Evolutionary conservation across 1,284 basidiomycete species (phyloP).

Genomic region (Entoloma clypeatum): DNA sequence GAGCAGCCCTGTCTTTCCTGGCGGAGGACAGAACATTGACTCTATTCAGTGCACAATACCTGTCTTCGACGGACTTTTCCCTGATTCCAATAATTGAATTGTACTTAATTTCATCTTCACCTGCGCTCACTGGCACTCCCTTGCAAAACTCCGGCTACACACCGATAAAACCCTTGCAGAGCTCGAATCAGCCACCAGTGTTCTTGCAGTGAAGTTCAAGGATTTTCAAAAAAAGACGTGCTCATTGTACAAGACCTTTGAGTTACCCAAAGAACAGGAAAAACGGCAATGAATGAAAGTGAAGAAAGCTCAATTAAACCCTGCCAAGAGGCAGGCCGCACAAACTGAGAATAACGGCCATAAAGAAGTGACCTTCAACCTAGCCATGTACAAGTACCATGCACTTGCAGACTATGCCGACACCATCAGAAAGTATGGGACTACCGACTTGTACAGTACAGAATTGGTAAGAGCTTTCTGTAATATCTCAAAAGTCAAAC

Average conservation of each 20-base stretch:
- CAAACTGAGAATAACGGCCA: neutral
- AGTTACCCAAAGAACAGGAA: neutral
- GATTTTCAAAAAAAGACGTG: neutral
- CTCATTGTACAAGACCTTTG: neutral
- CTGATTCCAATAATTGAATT: constrained; percentile 5
- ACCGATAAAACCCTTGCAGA: constrained; percentile 8
- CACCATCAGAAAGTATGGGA: constrained; percentile 1
- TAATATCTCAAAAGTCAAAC: neutral
- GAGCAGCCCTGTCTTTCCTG: neutral
- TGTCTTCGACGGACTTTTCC: constrained; percentile 2
- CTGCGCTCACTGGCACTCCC: constrained; percentile 11
- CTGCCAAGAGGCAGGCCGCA: neutral
- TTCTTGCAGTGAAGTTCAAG: neutral
- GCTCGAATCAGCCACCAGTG: constrained; percentile 5
- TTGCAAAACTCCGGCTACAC: constrained; percentile 16
- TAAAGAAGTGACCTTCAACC: neutral
- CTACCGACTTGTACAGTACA: neutral
- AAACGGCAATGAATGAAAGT: neutral
- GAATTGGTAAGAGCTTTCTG: neutral
- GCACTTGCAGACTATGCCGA: neutral
- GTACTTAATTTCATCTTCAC: constrained; percentile 10
- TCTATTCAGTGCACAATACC: constrained; percentile 1
- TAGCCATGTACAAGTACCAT: constrained; percentile 1
- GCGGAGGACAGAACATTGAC: neutral
- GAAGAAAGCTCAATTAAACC: neutral